Base-by-base conservation (phyloP, 2,329 filamentous ascomycete species). In the Sarocladiaceae sp. region DNA sequence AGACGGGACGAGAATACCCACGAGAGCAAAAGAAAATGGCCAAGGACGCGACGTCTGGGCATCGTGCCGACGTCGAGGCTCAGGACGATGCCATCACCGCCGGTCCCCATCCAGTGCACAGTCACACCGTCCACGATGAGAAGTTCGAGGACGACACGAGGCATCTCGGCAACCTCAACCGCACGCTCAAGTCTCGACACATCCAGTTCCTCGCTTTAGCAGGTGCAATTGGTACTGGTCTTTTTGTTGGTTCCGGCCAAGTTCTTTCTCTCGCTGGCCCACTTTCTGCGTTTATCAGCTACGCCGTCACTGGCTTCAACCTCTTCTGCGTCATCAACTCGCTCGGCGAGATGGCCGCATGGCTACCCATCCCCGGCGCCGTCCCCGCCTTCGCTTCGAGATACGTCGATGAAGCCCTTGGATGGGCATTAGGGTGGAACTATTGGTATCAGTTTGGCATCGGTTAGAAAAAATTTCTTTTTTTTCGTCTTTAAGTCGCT, bases 301-400 rank as follows among this genome's bases (percentile, higher is more conserved):
- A 70, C 47, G 49, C 63, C 19, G 56, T 68, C 45, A 71, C 67
- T 3, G 70, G 69, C 1, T 63, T 69, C 49, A 68, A 71, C 39
- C 58, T 74, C n/a, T 72, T 64, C 53, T 70, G 66, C 42, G 69
- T 73, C 23, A 69, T 73, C 46, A 61, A 64, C 49, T 61, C 62
- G 54, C 72, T 82, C 45, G 71, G 70, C 16, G 75, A 79, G 59
- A 76, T 83, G 65, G 76, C 78, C 18, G 72, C 79, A 24, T 82
- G 78, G 66, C 70, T 83, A 43, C 76, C 79, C 3, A 60, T 80
- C 49, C 66, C 76, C 21, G 72, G 73, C n/a, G 71, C 71, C 4
- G 68, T 76, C 6, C 66, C 70, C 4, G 59, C 72, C 19, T 75
- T 73, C 41, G 70, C 70, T 9, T 60, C 66, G 15, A 64, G 69